A percentile compares a stretch with the other conserved stretches of the same genome.
Conservation (phyloP, 2,329 filamentous ascomycete genomes). For the Thermoascus crustaceus region DNA sequence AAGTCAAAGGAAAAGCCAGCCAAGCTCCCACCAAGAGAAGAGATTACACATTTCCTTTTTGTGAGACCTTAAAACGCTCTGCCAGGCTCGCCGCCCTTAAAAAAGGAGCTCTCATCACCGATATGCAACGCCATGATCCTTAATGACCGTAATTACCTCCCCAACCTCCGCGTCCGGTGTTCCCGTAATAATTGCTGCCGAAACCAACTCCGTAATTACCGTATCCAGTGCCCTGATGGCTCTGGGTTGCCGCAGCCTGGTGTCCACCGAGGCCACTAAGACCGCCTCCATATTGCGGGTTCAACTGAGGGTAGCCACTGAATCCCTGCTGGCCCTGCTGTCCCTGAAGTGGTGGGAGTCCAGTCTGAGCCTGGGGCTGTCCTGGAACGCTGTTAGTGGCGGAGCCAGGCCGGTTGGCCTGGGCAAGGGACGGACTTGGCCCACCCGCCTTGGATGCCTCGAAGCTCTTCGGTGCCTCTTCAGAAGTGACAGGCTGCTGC, state of each 20-base stretch:
- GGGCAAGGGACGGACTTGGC: slow-evolving; percentile 54
- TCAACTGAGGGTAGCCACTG: slow-evolving; percentile 48
- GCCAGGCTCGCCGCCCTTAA: slow-evolving; percentile 4
- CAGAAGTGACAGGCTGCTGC: slow-evolving; percentile 39
- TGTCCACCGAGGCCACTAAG: slow-evolving; percentile 36
- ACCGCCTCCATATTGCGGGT: slow-evolving; percentile 46
- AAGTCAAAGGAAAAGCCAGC: slow-evolving; percentile 22
- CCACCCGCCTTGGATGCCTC: slow-evolving; percentile 49
- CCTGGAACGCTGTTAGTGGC: slow-evolving; percentile 51
- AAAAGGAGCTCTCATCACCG: slow-evolving; percentile 5
- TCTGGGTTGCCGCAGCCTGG: slow-evolving; percentile 32
- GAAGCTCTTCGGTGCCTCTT: slow-evolving; percentile 51
- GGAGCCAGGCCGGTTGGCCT: slow-evolving; percentile 56
- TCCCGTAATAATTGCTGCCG: slow-evolving; percentile 35
- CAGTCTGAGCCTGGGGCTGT: slow-evolving; percentile 42
- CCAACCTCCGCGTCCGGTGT: slow-evolving; percentile 38
- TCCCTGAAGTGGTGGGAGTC: slow-evolving; percentile 47
- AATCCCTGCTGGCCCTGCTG: slow-evolving; percentile 49
- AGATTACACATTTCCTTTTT: slow-evolving; percentile 34
- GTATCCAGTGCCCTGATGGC: slow-evolving; percentile 34
- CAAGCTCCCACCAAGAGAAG: slow-evolving; percentile 33
- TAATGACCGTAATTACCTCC: slow-evolving; percentile 41
- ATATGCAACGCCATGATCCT: slow-evolving; percentile 19
- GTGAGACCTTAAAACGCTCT: slow-evolving; percentile 4
- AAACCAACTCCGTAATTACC: slow-evolving; percentile 36